These are phyloP conservation scores for Arctium lappa DNA, from an alignment of 129 eudicot species.

Conservation along the genomic window DNA sequence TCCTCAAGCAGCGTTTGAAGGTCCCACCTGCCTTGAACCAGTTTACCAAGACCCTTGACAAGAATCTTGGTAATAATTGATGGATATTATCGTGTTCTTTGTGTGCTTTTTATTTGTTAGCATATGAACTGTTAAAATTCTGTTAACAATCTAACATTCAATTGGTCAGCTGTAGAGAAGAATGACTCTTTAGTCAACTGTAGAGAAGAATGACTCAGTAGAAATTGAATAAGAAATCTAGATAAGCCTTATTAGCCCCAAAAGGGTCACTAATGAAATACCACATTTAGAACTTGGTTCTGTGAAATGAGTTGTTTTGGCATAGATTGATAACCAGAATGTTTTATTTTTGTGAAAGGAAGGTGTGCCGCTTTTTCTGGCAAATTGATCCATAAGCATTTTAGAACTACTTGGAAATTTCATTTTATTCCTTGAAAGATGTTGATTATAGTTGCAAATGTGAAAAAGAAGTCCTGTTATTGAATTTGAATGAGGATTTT, in stretches of 20 bases:
- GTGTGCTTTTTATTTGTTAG: background rate
- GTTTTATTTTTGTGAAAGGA: too few relatives aligned
- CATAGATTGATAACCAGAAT: background rate
- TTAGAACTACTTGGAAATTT: background rate
- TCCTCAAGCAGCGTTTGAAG: constrained; percentile 88
- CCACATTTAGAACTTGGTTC: background rate
- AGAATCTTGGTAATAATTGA: constrained; percentile 56
- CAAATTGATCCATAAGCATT: background rate
- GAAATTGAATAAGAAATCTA: background rate
- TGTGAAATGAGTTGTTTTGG: background rate
- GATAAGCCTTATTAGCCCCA: background rate
- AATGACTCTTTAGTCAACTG: background rate
- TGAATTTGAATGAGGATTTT: background rate
- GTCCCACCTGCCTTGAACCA: constrained; percentile 92
- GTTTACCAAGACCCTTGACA: constrained; percentile 84
- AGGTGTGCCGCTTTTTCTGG: background rate
- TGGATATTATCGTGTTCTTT: background rate
- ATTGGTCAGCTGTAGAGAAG: background rate
- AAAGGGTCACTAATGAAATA: background rate
- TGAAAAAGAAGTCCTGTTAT: background rate
- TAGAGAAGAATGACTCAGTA: background rate
- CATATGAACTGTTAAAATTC: background rate
- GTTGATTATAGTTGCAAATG: background rate
- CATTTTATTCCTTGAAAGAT: background rate
- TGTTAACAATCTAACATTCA: background rate